These are phyloP conservation scores for Solanum hybrid DNA, from an alignment of 305 asterid genomes.

Conservation along the genomic window DNA sequence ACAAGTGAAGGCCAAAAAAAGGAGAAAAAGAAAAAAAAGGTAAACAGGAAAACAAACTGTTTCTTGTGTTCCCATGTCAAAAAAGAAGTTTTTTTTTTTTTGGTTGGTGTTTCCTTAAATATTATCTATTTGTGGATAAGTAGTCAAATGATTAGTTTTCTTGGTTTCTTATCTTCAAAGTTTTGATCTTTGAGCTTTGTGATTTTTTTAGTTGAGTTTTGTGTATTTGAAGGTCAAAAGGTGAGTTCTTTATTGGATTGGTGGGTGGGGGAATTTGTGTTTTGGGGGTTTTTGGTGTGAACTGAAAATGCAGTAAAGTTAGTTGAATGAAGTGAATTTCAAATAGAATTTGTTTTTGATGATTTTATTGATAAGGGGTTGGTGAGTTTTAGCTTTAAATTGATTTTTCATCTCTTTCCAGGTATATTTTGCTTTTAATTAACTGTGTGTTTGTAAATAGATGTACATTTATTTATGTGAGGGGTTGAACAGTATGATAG, in stretches of 20 bases:
- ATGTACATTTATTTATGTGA: neutral
- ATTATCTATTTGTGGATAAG: neutral
- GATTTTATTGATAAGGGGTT: neutral
- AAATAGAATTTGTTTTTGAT: neutral
- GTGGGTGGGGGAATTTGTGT: neutral
- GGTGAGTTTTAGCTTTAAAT: neutral
- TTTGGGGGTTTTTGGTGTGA: neutral
- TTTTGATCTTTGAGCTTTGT: neutral
- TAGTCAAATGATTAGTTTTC: neutral
- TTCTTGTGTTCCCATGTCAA: neutral
- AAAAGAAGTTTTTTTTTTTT: neutral
- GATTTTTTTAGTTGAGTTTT: neutral
- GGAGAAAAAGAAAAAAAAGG: neutral
- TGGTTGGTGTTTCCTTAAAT: neutral
- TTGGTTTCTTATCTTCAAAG: slow-evolving; percentile 5
- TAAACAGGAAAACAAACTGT: neutral
- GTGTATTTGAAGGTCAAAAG: neutral
- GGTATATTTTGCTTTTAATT: neutral
- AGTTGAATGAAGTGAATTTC: slow-evolving; percentile 1
- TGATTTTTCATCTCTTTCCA: neutral
- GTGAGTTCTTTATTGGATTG: neutral
- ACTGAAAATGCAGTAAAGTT: neutral
- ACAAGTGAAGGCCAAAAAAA: neutral
- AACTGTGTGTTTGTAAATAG: neutral
- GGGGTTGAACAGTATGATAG: neutral